Conservation (phyloP, 768 basidiomycete genomes). For the Russula sp. region DNA sequence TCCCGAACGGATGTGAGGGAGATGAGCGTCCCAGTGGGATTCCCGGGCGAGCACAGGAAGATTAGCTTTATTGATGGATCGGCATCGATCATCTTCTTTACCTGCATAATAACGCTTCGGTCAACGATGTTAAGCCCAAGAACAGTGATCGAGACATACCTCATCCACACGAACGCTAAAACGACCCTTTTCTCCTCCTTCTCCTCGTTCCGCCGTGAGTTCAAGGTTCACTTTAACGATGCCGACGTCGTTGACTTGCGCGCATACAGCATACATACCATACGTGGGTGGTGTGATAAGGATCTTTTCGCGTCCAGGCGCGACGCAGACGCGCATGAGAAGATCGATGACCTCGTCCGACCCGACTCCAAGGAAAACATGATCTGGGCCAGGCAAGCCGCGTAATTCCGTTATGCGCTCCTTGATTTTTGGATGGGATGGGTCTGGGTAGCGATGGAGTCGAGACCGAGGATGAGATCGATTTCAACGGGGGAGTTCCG, state of each 20-base stretch:
- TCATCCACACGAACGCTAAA: conserved; percentile 76
- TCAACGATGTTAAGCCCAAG: not conserved
- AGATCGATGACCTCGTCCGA: conserved; percentile 97
- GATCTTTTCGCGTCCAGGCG: conserved; percentile 73
- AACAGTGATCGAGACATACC: conserved; percentile 43
- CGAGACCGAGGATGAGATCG: conserved; percentile 43
- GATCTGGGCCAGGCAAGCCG: conserved; percentile 51
- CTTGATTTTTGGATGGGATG: conserved; percentile 80
- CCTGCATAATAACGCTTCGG: conserved; percentile 44
- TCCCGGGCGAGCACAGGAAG: conserved; percentile 96
- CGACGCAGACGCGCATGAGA: conserved; percentile 85
- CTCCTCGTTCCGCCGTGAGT: conserved; percentile 55
- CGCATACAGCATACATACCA: conserved; percentile 95
- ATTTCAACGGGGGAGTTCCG: conserved; percentile 36
- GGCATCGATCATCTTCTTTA: conserved; percentile 63
- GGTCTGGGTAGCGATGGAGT: conserved; percentile 93
- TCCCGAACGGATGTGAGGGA: conserved; percentile 63
- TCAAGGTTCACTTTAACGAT: conserved; percentile 75
- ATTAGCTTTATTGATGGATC: conserved; percentile 85
- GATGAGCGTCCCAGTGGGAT: conserved; percentile 89
- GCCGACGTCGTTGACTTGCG: conserved; percentile 90
- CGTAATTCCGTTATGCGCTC: conserved; percentile 69
- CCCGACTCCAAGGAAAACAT: conserved; percentile 93
- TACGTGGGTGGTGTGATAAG: conserved; percentile 93
- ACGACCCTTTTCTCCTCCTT: conserved; percentile 65